These are phyloP conservation scores for Cryptococcus amylolentus DNA, from an alignment of 1,284 basidiomycete genomes.

Conservation along the genomic window DNA sequence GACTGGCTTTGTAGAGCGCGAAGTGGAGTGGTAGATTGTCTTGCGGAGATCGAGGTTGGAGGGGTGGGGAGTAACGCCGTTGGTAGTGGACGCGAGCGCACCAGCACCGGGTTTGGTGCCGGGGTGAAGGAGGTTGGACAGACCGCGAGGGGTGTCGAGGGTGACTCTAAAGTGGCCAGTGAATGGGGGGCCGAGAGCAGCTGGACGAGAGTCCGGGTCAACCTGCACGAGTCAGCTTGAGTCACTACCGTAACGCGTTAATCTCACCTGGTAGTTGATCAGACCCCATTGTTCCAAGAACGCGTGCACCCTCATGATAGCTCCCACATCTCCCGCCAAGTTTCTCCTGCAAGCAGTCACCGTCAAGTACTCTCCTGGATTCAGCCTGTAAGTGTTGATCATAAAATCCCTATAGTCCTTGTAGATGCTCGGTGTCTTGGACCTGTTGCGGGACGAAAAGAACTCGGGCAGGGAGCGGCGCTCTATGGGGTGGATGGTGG, in stretches of 20 bases:
- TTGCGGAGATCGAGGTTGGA: slow-evolving; percentile 70
- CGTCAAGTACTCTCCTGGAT: slow-evolving; percentile 94
- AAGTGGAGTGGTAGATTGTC: slow-evolving; percentile 83
- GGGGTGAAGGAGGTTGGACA: slow-evolving; percentile 85
- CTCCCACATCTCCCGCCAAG: slow-evolving; percentile 95
- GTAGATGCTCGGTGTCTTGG: slow-evolving; percentile 95
- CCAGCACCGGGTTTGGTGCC: slow-evolving; percentile 61
- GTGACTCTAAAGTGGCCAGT: slow-evolving; percentile 98
- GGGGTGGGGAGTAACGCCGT: slow-evolving; percentile 60
- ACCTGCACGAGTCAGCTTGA: slow-evolving; percentile 59
- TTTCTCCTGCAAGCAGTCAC: slow-evolving; percentile 96
- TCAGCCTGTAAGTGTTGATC: slow-evolving; percentile 95
- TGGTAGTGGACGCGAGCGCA: slow-evolving; percentile 51
- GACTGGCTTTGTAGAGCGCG: slow-evolving; percentile 62
- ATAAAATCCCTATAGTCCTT: slow-evolving; percentile 99
- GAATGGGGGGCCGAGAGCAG: slow-evolving; percentile 91
- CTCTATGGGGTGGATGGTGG: slow-evolving; percentile 85
- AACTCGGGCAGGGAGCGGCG: slow-evolving; percentile 92
- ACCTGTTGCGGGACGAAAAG: slow-evolving; percentile 92
- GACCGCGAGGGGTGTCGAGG: slow-evolving; percentile 91
- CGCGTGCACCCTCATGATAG: slow-evolving; percentile 97
- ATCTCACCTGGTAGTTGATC: slow-evolving; percentile 90
- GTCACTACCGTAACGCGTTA: neutral
- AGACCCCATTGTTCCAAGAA: slow-evolving; percentile 99
- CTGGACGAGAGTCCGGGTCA: slow-evolving; percentile 92